Evolutionary conservation across 192 early-diverging fungal species (phyloP), one percentile per base, ranked within the genome.

Genomic region (Backusella morwellensis): DNA sequence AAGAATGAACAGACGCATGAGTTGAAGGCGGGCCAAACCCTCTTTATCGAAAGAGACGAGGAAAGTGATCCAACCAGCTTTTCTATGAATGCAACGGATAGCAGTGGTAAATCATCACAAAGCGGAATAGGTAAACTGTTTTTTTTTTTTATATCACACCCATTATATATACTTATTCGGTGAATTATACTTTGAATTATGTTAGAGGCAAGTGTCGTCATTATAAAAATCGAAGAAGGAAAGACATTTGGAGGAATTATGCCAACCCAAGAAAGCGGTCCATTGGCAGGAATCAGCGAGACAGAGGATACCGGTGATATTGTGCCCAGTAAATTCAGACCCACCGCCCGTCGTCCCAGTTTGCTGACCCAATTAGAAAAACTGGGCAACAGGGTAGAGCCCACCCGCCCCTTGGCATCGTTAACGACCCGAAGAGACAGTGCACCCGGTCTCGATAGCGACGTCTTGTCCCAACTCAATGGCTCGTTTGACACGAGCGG

Each of bases 31-130:
- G 87, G 88, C 9, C 73, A 89, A 35, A 90, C 89, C 2, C 56
- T 90, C 21, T 73, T 88, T 35, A 82, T 86, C 52, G 86, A 90
- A 70, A 75, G 89, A 11, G 79, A 87, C 56, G 87, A 90, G 41
- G 86, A 90, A 26, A 66, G 81, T 12, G 81, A 77, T 35, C 88
- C 88, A 3, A 83, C 70, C 0, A 72, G 23, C 23, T 32, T 72
- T 40, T 72, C 40, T 14, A 50, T 72, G 70, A 50, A 34, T 7
- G 70, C 70, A 26, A 50, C 42, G 12, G 42, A 26, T 44, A 19
- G 26, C 1, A 23, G 15, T 32, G 70, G 26, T 6, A 15, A 50
- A 26, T 29, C 70, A 26, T 23, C 70, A 32, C 40, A 32, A 19
- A 44, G 42, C 29, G 38, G 59, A 3, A 42, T 77, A 54, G 66